Conservation (phyloP, 1,284 basidiomycete species). For the Ustilago cynodontis region DNA sequence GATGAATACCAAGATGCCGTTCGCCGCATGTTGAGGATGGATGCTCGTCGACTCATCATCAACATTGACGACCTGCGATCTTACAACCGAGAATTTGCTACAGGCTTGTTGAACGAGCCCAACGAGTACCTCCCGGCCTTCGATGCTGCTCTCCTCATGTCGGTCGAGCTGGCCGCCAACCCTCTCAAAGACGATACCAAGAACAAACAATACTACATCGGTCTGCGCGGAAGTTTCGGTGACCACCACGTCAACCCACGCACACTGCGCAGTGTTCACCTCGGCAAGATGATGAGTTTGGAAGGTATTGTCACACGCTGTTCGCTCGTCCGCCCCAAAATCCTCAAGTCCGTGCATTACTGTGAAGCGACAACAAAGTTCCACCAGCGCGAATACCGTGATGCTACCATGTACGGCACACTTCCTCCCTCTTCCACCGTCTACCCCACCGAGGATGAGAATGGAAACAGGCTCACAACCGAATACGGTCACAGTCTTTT, state of each 20-base stretch:
- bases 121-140: conserved; percentile 91
- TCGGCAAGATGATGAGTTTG: conserved; percentile 95
- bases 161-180: conserved; percentile 83
- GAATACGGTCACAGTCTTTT: conserved; percentile 94
- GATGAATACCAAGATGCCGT: conserved; percentile 89
- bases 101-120: conserved; percentile 82
- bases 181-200: conserved; percentile 84
- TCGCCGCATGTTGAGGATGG: conserved; percentile 83
- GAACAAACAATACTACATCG: conserved; percentile 79
- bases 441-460: conserved; percentile 90
- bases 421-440: conserved; percentile 58
- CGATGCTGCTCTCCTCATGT: conserved; percentile 83
- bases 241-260: conserved; percentile 98
- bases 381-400: conserved; percentile 90
- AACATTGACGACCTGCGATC: conserved; percentile 97
- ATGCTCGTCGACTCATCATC: conserved; percentile 89
- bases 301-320: conserved; percentile 98
- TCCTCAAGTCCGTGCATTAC: conserved; percentile 96
- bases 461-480: conserved; percentile 86
- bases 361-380: conserved; percentile 87
- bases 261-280: conserved; percentile 85
- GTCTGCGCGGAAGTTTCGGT: conserved; percentile 98
- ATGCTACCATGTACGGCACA: conserved; percentile 90
- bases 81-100: conserved; percentile 79
- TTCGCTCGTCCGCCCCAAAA: conserved; percentile 97